Conservation (phyloP, 352 stramenopile species). For the Proteromonas lacertae region DNA sequence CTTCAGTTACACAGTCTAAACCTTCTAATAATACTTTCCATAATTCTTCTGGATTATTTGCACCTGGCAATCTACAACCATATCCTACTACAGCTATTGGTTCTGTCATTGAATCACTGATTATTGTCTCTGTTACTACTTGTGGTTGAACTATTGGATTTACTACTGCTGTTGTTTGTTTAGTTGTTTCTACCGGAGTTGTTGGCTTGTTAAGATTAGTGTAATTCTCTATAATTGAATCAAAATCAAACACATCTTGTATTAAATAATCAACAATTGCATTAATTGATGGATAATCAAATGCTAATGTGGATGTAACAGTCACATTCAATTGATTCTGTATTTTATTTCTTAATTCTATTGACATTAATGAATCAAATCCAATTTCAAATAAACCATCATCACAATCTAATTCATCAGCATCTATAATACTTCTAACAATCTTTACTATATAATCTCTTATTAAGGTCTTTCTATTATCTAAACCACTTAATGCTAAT, state of each 20-base stretch:
- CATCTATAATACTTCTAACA: too few relatives aligned
- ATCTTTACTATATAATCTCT: too few relatives aligned
- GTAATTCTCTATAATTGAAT: slow-evolving; percentile 5
- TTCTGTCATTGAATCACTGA: neutral
- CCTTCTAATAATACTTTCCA: slow-evolving; percentile 10
- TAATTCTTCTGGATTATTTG: slow-evolving; percentile 10
- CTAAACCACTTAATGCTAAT: too few relatives aligned
- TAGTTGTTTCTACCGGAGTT: neutral
- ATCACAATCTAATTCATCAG: neutral
- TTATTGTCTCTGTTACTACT: neutral
- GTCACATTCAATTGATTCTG: neutral
- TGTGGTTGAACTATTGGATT: too few relatives aligned
- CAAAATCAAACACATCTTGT: neutral
- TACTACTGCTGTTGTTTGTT: neutral
- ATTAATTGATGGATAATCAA: slow-evolving; percentile 12
- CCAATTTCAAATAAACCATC: slow-evolving; percentile 9
- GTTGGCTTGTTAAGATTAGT: neutral
- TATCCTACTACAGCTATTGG: slow-evolving; percentile 9
- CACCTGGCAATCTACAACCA: slow-evolving; percentile 11
- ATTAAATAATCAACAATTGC: neutral
- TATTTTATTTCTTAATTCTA: slow-evolving; percentile 6
- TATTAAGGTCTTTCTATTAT: too few relatives aligned
- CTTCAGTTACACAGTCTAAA: slow-evolving; percentile 5
- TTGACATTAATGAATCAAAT: slow-evolving; percentile 9
- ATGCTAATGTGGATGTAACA: slow-evolving; percentile 11